phyloP scores from a whole-genome alignment of 805 yeast genomes.

The Grigorovia humatica region DNA sequence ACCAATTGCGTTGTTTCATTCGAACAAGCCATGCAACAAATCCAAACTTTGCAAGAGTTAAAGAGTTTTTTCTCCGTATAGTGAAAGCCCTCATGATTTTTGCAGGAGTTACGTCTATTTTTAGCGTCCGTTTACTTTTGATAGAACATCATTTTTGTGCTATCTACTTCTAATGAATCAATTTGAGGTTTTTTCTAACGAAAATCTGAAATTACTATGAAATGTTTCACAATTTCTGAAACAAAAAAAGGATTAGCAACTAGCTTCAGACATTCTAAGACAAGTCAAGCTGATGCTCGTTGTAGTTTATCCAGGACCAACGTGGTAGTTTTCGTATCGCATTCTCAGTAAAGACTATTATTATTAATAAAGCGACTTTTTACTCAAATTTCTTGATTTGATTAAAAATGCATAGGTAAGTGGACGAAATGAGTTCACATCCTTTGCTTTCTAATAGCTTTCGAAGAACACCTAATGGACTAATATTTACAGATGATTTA shows the following conservation, averaged over 20 bases:
- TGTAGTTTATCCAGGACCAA: too few species aligned
- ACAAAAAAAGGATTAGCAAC: background rate
- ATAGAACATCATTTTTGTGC: background rate
- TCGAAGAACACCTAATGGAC: slow-evolving; percentile 42
- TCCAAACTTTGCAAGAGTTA: background rate
- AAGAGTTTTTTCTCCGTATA: background rate
- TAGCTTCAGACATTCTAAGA: background rate
- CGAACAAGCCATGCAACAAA: too few species aligned
- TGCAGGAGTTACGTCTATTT: too few species aligned
- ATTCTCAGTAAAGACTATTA: background rate
- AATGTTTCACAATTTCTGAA: background rate
- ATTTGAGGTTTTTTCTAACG: background rate
- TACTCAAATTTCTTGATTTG: background rate
- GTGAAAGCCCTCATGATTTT: too few species aligned
- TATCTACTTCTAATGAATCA: too few species aligned
- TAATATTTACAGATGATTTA: slow-evolving; percentile 45
- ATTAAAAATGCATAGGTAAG: background rate
- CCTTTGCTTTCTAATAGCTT: slow-evolving; percentile 37
- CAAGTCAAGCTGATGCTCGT: too few species aligned
- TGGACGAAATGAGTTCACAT: slow-evolving; percentile 15
- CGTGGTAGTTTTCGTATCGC: too few species aligned
- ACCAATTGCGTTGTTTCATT: background rate
- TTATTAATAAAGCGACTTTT: background rate
- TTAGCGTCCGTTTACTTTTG: too few species aligned
- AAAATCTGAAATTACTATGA: background rate